Evolutionary conservation across 441 rosid genomes (phyloP).

Genomic region (Breynia disticha): DNA sequence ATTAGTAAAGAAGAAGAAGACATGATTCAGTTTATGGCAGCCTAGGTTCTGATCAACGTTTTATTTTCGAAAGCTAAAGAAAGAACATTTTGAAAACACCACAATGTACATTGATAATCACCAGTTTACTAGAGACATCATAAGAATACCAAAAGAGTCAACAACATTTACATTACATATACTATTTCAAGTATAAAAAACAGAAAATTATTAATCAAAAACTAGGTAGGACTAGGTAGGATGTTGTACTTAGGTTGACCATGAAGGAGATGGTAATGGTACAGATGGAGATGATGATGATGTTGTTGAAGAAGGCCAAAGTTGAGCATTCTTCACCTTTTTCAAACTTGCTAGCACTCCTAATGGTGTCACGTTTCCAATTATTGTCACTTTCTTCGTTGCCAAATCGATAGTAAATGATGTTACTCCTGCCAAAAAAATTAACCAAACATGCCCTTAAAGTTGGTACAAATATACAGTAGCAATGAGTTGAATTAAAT

Average conservation of each 20-base stretch:
- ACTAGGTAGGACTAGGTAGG: not conserved
- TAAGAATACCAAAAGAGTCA: conserved; percentile 4
- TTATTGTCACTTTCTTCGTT: conserved; percentile 74
- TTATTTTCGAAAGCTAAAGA: conserved; percentile 2
- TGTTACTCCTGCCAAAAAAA: conserved; percentile 51
- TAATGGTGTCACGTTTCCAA: conserved; percentile 66
- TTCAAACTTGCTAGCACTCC: conserved; percentile 65
- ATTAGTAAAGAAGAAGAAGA: conserved; percentile 10
- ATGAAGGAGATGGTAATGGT: conserved; percentile 9
- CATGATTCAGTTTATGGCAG: conserved; percentile 14
- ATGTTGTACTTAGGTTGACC: conserved; percentile 10
- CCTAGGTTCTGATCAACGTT: conserved; percentile 2
- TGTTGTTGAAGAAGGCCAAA: conserved; percentile 56
- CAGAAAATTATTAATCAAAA: not conserved
- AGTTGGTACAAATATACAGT: not conserved
- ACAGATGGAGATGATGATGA: conserved; percentile 19
- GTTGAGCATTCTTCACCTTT: conserved; percentile 70
- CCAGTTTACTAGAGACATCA: not conserved
- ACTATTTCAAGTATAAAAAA: no score
- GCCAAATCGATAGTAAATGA: conserved; percentile 73
- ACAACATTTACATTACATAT: no score
- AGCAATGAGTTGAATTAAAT: not conserved
- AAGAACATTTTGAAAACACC: conserved; percentile 5
- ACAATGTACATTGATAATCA: conserved; percentile 1
- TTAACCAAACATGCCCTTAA: not conserved